Evolutionary conservation across 2,329 filamentous ascomycete genomes (phyloP), one percentile per base, ranked within the genome.

Genomic region (Colletotrichum liriopes): DNA sequence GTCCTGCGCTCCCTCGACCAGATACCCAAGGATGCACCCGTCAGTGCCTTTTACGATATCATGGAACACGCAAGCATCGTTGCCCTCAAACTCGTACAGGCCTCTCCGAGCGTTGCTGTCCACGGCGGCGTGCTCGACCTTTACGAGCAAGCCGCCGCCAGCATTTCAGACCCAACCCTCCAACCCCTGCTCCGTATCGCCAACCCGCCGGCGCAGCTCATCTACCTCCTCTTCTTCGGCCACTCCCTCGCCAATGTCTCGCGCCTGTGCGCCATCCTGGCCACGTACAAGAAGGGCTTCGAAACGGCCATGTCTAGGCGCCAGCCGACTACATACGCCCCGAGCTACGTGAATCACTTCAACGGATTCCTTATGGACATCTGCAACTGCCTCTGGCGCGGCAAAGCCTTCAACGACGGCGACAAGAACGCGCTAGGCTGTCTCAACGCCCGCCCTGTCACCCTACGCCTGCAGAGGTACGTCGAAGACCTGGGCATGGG

Each of bases 291-390:
- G 80, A 86, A 86, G 32, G 90, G 92, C 0, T 94, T 96, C 77
- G 93, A 96, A 78, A 81, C 84, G 35, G 90, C 91, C 69, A 89
- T 89, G 83, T 76, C 83, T 66, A 43, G 67, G 14, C 71, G 71
- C 2, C 66, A 65, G 55, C 60, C 71, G 56, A 79, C 80, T 23
- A 80, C 83, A 14, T 92, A 92, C 73, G 86, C 90, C 37, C 85
- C 88, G 52, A 82, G 85, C 41, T 89, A 92, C 67, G 89, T 94
- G 51, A 89, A 90, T 74, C 83, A 88, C 32, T 95, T 96, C 83
- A 97, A 97, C 79, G 92, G 92, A 29, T 95, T 93, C 79, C 87
- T 97, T 41, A 95, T 96, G 90, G 94, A 97, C 78, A 88, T 95
- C 41, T 95, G 94, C 84, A 97, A 97, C 79, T 90, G 93, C 62